These are phyloP conservation scores for Syncephalis plumigaleata DNA, from an alignment of 371 early-diverging fungal genomes.

Conservation along the genomic window DNA sequence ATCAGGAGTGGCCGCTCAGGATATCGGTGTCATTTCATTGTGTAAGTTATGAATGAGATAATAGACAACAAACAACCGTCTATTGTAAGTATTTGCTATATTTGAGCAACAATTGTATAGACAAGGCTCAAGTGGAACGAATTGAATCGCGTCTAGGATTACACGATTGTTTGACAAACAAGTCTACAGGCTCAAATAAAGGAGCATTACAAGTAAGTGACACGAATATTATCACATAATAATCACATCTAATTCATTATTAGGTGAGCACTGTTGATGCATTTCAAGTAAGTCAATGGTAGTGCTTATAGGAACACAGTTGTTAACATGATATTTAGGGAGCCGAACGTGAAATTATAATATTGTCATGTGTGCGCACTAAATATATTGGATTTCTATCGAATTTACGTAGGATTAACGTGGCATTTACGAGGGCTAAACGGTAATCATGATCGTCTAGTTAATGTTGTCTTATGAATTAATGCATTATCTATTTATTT, in stretches of 20 bases:
- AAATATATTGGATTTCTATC: slow-evolving; percentile 21
- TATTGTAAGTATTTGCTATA: neutral
- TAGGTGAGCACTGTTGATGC: slow-evolving; percentile 63
- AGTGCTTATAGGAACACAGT: neutral
- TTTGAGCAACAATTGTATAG: slow-evolving; percentile 10
- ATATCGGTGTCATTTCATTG: slow-evolving; percentile 39
- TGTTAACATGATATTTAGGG: slow-evolving; percentile 22
- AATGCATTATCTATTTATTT: neutral
- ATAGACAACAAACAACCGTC: neutral
- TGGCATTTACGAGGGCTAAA: slow-evolving; percentile 28
- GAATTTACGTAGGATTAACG: slow-evolving; percentile 26
- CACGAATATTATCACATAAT: neutral
- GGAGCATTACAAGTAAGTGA: slow-evolving; percentile 1
- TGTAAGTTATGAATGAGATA: slow-evolving; percentile 18
- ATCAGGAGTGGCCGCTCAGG: slow-evolving; percentile 10
- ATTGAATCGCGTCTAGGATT: slow-evolving; percentile 15
- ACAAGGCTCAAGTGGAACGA: slow-evolving; percentile 31
- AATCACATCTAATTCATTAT: neutral
- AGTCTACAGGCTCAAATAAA: slow-evolving; percentile 11
- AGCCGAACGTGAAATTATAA: slow-evolving; percentile 58
- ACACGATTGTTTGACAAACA: slow-evolving; percentile 4
- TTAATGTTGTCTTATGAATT: too few species aligned
- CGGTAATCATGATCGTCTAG: slow-evolving; percentile 20
- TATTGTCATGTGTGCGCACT: slow-evolving; percentile 53
- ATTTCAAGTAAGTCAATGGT: slow-evolving; percentile 20